Evolutionary conservation across 306 rosid species (phyloP), one percentile per base, ranked within the genome.

Genomic region (Albizia julibrissin): DNA sequence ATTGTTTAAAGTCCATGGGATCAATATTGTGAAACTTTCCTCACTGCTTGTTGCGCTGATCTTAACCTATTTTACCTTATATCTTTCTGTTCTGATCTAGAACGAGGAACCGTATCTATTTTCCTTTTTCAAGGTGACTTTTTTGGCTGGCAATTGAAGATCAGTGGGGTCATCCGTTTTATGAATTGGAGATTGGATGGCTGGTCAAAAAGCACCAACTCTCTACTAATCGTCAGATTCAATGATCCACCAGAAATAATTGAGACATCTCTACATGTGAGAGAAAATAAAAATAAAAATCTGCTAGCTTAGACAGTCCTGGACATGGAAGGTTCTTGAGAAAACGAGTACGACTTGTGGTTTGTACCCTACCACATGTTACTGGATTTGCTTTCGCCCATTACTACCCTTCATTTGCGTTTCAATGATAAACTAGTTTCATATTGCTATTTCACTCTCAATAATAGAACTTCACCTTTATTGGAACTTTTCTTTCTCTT

Each of bases 141-240:
- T 69, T 70, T 70, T 42, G 56, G 70, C 40, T 40, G 54, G 69
- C 69, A 40, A 39, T 22, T 39, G 26, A 56, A 75, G 68, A 22
- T 2, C n/a, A 3, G 84, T n/a, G 6, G 79, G 74, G 79, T 64
- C 84, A 77, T 29, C 42, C 42, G 12, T 46, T 74, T 74, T 21
- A 19, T 19, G 10, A 33, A 14, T 19, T 24, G 65, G 19, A 46
- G 44, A 66, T 49, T 64, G 69, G 46, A 31, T 34, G 37, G 76
- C 13, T 69, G 50, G 87, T 87, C 84, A 64, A 80, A 83, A 85
- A 83, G 74, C 69, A 77, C 46, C 21, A 56, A 22, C 21, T 11
- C 67, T 42, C 22, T 37, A 13, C 15, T 58, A 33, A 81, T 34
- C 73, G 73, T 81, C 71, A 80, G 81, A 65, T 83, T 85, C 86